Percentiles rank a stretch among this genome's conserved stretches.
Evolutionary conservation across 768 basidiomycete species (phyloP).

Genomic region (Psilocybe subaeruginosa): DNA sequence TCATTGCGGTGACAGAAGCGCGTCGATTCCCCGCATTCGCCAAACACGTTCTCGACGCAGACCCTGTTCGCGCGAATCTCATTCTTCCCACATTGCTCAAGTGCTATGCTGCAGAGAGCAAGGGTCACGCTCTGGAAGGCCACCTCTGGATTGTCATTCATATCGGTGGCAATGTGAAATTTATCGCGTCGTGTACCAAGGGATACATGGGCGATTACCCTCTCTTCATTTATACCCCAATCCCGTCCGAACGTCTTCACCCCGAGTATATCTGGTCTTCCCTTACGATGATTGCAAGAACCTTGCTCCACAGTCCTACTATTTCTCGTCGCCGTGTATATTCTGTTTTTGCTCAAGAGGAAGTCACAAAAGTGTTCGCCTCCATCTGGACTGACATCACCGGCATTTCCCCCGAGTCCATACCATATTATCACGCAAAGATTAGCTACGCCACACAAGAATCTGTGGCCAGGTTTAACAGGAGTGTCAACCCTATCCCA

Average conservation of each 20-base stretch:
- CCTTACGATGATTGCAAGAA: conserved; percentile 43
- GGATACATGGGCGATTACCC: conserved; percentile 64
- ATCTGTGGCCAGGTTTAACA: conserved; percentile 33
- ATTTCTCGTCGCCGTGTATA: conserved; percentile 40
- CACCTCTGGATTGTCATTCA: conserved; percentile 39
- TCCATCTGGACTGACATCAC: conserved; percentile 51
- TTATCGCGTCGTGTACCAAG: conserved; percentile 63
- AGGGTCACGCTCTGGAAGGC: conserved; percentile 4
- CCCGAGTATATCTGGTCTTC: conserved; percentile 38
- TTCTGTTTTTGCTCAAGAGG: conserved; percentile 64
- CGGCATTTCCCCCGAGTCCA: conserved; percentile 31
- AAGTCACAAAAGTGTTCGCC: conserved; percentile 49
- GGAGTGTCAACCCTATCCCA: conserved; percentile 13
- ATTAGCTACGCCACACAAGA: conserved; percentile 55
- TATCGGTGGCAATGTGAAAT: conserved; percentile 36
- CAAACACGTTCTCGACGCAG: conserved; percentile 35
- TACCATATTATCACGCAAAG: conserved; percentile 66
- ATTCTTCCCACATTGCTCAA: conserved; percentile 42
- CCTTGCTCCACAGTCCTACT: conserved; percentile 37
- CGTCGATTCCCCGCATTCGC: conserved; percentile 30
- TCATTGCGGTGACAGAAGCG: not conserved
- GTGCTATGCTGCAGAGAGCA: conserved; percentile 20
- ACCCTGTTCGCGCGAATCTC: conserved; percentile 43
- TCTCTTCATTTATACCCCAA: conserved; percentile 60
- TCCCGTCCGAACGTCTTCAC: conserved; percentile 40